phyloP scores from a whole-genome alignment of 495 filamentous ascomycete genomes.

The Lindgomyces ingoldianus region DNA sequence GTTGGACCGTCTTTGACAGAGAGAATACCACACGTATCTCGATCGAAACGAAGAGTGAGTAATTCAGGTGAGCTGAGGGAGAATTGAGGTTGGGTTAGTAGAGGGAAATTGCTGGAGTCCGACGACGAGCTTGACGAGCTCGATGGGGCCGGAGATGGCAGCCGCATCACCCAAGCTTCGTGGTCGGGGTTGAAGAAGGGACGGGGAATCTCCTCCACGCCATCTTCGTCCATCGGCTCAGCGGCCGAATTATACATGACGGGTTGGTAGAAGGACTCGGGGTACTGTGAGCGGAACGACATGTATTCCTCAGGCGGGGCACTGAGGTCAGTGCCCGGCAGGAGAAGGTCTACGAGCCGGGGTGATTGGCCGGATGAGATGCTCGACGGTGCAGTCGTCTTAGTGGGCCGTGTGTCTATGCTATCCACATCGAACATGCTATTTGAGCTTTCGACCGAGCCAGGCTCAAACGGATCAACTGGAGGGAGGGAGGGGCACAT shows the following conservation, averaged over 20 bases:
- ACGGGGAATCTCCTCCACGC: slow-evolving; percentile 63
- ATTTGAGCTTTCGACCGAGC: slow-evolving; percentile 32
- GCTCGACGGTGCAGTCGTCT: slow-evolving; percentile 41
- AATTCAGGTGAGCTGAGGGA: slow-evolving; percentile 60
- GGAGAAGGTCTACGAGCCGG: slow-evolving; percentile 48
- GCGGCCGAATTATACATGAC: slow-evolving; percentile 17
- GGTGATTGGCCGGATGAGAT: slow-evolving; percentile 49
- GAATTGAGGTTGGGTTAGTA: slow-evolving; percentile 47
- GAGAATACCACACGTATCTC: slow-evolving; percentile 73
- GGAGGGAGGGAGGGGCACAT: slow-evolving; percentile 13
- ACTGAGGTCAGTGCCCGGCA: slow-evolving; percentile 50
- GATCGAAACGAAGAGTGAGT: slow-evolving; percentile 67
- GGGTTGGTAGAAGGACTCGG: slow-evolving; percentile 36
- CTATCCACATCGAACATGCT: slow-evolving; percentile 44
- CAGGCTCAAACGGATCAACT: slow-evolving; percentile 21
- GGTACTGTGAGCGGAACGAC: slow-evolving; percentile 38
- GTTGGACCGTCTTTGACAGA: slow-evolving; percentile 71
- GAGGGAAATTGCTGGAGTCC: slow-evolving; percentile 21
- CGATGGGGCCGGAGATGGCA: slow-evolving; percentile 32
- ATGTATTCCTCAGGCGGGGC: slow-evolving; percentile 43
- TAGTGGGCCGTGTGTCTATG: slow-evolving; percentile 35
- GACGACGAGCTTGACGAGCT: slow-evolving; percentile 37
- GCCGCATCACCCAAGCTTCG: slow-evolving; percentile 46
- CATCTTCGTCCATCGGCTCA: slow-evolving; percentile 50
- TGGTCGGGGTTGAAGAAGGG: slow-evolving; percentile 41